Evolutionary conservation across 1,139 yeast genomes (phyloP).

Genomic region (Keqinozyma sinolaborantium): DNA sequence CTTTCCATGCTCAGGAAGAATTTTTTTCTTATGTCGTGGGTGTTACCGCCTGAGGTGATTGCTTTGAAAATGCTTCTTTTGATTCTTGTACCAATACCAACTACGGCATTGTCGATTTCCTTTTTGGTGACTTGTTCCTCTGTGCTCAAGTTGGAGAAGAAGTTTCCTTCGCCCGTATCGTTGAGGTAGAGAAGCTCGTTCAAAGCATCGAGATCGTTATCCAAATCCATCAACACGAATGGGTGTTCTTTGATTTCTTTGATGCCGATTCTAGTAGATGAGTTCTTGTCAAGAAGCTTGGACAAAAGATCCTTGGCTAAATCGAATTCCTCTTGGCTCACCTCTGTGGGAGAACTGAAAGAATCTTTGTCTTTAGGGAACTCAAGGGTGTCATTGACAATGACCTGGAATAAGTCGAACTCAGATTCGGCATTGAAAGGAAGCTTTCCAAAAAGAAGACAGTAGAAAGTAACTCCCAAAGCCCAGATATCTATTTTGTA

Average conservation of each 20-base stretch:
- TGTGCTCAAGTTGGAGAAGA: conserved; percentile 7
- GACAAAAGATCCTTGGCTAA: conserved; percentile 65
- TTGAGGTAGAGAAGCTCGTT: conserved; percentile 38
- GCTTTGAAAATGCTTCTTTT: conserved; percentile 60
- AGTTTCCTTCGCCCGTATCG: conserved; percentile 8
- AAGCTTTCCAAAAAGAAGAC: conserved; percentile 80
- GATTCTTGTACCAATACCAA: conserved; percentile 71
- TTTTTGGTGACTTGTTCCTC: conserved; percentile 10
- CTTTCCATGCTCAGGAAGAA: conserved; percentile 25
- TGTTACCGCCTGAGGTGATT: conserved; percentile 27
- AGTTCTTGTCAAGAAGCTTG: conserved; percentile 68
- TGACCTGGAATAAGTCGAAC: conserved; percentile 79
- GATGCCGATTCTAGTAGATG: conserved; percentile 65
- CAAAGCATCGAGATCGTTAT: conserved; percentile 35
- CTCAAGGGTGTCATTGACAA: conserved; percentile 57
- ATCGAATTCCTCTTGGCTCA: conserved; percentile 47
- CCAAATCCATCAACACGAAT: conserved; percentile 64
- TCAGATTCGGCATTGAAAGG: conserved; percentile 93
- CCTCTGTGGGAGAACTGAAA: conserved; percentile 39
- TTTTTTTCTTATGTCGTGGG: conserved; percentile 22
- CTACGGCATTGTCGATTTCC: conserved; percentile 61
- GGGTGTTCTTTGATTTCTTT: conserved; percentile 77
- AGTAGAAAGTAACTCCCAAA: conserved; percentile 85
- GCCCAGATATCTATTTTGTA: conserved; percentile 96
- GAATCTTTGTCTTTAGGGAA: conserved; percentile 52